A percentile compares a stretch with the other conserved stretches of the same genome.
Evolutionary conservation across 768 basidiomycete genomes (phyloP).

Genomic region (Vararia minispora): DNA sequence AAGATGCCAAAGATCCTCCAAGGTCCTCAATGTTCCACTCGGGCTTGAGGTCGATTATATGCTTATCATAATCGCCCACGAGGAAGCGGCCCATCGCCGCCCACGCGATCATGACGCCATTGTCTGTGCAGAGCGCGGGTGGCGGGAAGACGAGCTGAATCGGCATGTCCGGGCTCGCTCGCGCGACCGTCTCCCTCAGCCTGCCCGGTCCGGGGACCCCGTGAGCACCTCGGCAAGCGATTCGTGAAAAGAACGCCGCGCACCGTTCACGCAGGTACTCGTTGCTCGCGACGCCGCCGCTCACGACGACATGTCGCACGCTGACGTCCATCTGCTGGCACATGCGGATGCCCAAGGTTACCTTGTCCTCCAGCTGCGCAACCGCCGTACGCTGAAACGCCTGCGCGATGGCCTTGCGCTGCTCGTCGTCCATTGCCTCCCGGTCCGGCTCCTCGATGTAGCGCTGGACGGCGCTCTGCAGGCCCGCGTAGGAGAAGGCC

Average conservation of each 20-base stretch:
- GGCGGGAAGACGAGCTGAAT: slow-evolving; percentile 66
- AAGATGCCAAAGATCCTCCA: too few relatives aligned
- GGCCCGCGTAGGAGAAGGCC: slow-evolving; percentile 69
- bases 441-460: slow-evolving; percentile 35
- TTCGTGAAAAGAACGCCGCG: slow-evolving; percentile 14
- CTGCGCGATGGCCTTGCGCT: slow-evolving; percentile 43
- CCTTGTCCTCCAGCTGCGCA: slow-evolving; percentile 65
- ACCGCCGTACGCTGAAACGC: slow-evolving; percentile 67
- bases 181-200: slow-evolving; percentile 20
- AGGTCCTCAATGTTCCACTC: slow-evolving; percentile 75
- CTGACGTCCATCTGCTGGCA: slow-evolving; percentile 31
- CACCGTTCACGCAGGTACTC: slow-evolving; percentile 53
- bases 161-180: slow-evolving; percentile 19
- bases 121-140: slow-evolving; percentile 55
- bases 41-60: slow-evolving; percentile 45
- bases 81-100: slow-evolving; percentile 78
- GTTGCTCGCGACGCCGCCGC: slow-evolving; percentile 94
- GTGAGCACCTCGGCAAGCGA: too few relatives aligned
- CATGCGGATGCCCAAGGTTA: slow-evolving; percentile 39
- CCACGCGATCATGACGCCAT: slow-evolving; percentile 96
- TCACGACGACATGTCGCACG: slow-evolving; percentile 60
- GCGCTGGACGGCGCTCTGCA: slow-evolving; percentile 63
- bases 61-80: slow-evolving; percentile 46
- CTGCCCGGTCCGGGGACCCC: too few relatives aligned
- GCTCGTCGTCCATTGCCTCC: slow-evolving; percentile 25